phyloP scores from a whole-genome alignment of 2,329 filamentous ascomycete genomes.

The Botrytis fragariae region DNA sequence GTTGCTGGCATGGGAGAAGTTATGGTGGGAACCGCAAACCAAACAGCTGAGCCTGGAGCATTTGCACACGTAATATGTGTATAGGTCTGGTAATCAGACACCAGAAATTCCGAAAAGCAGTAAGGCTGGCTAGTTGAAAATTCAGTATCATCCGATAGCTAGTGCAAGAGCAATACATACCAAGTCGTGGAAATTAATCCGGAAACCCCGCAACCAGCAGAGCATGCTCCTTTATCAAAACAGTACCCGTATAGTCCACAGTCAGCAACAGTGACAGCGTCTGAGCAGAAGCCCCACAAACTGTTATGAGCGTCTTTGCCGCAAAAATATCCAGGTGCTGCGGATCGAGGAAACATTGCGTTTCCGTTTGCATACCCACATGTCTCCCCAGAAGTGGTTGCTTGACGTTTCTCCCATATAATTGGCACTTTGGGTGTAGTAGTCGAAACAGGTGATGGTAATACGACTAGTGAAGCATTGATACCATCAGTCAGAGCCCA shows the following conservation, averaged over 20 bases:
- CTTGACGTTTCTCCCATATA: not conserved
- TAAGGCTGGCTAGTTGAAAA: not conserved
- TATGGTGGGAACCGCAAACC: not conserved
- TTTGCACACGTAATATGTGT: not conserved
- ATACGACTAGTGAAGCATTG: not conserved
- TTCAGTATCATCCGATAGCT: not conserved
- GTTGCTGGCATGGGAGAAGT: not conserved
- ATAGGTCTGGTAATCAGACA: not conserved
- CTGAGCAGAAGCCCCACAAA: not conserved
- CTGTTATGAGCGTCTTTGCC: not conserved
- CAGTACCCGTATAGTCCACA: not conserved
- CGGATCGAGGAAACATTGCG: not conserved
- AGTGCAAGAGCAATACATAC: not conserved
- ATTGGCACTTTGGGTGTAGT: too few species aligned
- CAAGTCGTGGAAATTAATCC: not conserved
- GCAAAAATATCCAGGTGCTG: not conserved
- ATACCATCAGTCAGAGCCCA: not conserved
- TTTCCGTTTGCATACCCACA: not conserved
- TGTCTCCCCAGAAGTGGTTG: not conserved
- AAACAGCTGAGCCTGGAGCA: not conserved
- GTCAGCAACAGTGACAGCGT: not conserved
- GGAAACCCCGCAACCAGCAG: not conserved
- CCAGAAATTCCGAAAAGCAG: not conserved
- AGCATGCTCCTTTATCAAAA: not conserved
- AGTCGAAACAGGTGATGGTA: not conserved